Evolutionary conservation across 768 basidiomycete species (phyloP).

Genomic region (Serendipita sp.): DNA sequence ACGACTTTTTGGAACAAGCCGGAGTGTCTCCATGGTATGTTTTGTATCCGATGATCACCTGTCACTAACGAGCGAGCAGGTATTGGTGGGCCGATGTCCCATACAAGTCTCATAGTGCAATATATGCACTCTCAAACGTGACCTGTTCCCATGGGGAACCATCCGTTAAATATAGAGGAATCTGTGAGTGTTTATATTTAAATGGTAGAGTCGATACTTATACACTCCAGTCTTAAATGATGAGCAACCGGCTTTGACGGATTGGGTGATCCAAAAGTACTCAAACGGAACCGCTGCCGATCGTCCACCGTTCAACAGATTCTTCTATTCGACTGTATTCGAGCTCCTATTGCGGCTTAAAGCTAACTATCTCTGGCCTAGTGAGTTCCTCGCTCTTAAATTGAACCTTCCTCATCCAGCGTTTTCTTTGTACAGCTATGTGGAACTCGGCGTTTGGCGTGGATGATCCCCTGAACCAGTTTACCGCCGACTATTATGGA

Average conservation of each 20-base stretch:
- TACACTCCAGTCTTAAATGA: constrained; percentile 38
- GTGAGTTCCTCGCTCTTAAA: constrained; percentile 9
- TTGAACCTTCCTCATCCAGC: background rate
- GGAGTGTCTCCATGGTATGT: constrained; percentile 53
- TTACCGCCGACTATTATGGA: constrained; percentile 44
- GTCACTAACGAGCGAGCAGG: constrained; percentile 3
- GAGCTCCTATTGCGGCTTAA: constrained; percentile 50
- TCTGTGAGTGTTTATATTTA: constrained; percentile 15
- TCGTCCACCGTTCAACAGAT: constrained; percentile 43
- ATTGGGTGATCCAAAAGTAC: constrained; percentile 55
- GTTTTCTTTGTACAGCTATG: constrained; percentile 11
- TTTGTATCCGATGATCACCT: background rate
- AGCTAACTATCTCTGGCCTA: constrained; percentile 57
- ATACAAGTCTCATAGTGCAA: constrained; percentile 28
- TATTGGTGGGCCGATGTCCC: constrained; percentile 66
- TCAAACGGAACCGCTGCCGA: constrained; percentile 43
- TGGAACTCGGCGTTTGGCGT: constrained; percentile 30
- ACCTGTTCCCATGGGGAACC: constrained; percentile 38
- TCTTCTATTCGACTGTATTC: constrained; percentile 46
- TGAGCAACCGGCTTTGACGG: constrained; percentile 53
- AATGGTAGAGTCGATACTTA: background rate
- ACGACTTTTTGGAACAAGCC: constrained; percentile 55
- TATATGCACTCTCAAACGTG: constrained; percentile 22
- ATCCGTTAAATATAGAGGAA: constrained; percentile 51
- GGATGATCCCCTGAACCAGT: constrained; percentile 45